Evolutionary conservation across 2,329 filamentous ascomycete genomes (phyloP).

Genomic region (Aspergillus clavatus): DNA sequence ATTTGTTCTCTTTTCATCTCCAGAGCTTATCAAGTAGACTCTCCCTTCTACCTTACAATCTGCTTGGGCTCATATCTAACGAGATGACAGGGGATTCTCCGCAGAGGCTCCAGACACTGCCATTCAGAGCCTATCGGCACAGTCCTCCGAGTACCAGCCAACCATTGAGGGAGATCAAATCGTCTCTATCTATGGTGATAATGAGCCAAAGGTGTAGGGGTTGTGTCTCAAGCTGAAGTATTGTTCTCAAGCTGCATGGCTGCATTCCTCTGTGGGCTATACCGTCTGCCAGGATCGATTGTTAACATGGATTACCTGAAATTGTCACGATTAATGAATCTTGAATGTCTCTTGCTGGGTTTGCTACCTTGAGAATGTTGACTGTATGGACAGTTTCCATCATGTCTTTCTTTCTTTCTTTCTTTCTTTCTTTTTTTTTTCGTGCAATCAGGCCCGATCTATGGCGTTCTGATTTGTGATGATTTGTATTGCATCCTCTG

Average conservation of each 20-base stretch:
- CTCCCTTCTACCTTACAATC: slow-evolving; percentile 1
- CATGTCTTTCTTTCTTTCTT: too few relatives aligned
- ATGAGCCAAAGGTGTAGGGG: neutral
- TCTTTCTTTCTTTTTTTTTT: too few relatives aligned
- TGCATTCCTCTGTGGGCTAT: too few relatives aligned
- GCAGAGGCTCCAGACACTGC: slow-evolving; percentile 66
- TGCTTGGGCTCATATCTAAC: slow-evolving; percentile 3
- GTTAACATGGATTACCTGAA: too few relatives aligned
- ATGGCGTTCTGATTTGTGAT: too few relatives aligned
- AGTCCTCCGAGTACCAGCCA: slow-evolving; percentile 58
- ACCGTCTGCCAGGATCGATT: neutral
- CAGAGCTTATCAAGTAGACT: slow-evolving; percentile 42
- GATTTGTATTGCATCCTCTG: too few relatives aligned
- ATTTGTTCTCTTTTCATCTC: slow-evolving; percentile 3
- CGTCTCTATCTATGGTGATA: slow-evolving; percentile 47
- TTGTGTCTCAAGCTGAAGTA: too few relatives aligned
- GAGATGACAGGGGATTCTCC: slow-evolving; percentile 63
- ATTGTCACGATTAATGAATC: neutral
- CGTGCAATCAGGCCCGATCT: too few relatives aligned
- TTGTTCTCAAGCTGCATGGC: too few relatives aligned
- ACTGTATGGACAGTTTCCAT: too few relatives aligned
- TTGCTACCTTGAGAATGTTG: neutral
- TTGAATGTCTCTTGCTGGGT: neutral
- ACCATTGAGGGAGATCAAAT: slow-evolving; percentile 73
- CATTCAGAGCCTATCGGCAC: slow-evolving; percentile 61